Conservation (phyloP, 805 yeast genomes). For the Maudiozyma pseudohumilis region DNA sequence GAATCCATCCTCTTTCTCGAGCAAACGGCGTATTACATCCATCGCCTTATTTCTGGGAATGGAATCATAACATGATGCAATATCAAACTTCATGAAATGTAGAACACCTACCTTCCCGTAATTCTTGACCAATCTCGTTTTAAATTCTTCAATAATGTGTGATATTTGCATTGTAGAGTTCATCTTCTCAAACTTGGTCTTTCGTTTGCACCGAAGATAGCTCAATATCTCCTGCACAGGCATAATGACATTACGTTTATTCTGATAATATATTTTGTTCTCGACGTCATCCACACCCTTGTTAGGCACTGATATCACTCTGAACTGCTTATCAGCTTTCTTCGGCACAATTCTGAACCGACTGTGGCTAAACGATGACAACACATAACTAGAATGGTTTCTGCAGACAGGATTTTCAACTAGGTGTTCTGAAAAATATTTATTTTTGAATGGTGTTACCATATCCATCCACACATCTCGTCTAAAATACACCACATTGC, state of each 20-base stretch:
- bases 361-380: constrained; percentile 30
- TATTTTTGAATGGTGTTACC: constrained; percentile 33
- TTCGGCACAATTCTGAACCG: constrained; percentile 51
- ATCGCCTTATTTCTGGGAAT: constrained; percentile 41
- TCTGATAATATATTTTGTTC: constrained; percentile 26
- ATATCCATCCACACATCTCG: constrained; percentile 48
- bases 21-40: constrained; percentile 21
- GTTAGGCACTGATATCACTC: constrained; percentile 50
- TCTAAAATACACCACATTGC: constrained; percentile 39
- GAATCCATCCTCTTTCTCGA: constrained; percentile 16
- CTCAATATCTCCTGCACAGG: constrained; percentile 36
- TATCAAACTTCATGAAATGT: constrained; percentile 62
- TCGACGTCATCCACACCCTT: constrained; percentile 30
- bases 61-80: constrained; percentile 66
- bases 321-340: constrained; percentile 36
- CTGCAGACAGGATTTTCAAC: constrained; percentile 10
- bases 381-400: constrained; percentile 16
- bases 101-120: constrained; percentile 29
- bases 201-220: constrained; percentile 25
- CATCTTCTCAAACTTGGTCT: constrained; percentile 27
- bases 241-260: constrained; percentile 31
- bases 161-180: constrained; percentile 41
- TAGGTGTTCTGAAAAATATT: constrained; percentile 36
- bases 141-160: constrained; percentile 31
- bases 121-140: constrained; percentile 13